phyloP scores from a whole-genome alignment of 106 monocot genomes.

The Iris macrosiphon region DNA sequence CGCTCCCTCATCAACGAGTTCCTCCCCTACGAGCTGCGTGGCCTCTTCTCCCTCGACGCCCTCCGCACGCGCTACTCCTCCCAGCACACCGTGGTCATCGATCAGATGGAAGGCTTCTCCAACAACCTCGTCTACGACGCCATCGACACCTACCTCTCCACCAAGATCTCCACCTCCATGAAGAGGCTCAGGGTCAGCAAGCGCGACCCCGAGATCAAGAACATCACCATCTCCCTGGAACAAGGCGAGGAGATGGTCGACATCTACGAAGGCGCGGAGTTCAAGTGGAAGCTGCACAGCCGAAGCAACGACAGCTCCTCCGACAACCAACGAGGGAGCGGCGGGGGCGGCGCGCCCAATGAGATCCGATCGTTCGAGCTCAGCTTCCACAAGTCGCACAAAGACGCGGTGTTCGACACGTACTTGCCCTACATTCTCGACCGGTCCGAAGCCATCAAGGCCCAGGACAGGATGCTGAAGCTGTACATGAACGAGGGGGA shows the following conservation, averaged over 20 bases:
- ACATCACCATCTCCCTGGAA: constrained; percentile 5
- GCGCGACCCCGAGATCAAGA: not conserved
- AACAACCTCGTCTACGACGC: constrained; percentile 26
- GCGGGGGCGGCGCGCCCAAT: not conserved
- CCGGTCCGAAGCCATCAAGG: not conserved
- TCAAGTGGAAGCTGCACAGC: constrained; percentile 15
- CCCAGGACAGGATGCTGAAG: constrained; percentile 7
- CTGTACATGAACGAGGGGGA: constrained; percentile 13
- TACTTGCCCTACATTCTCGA: constrained; percentile 24
- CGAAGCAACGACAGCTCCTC: not conserved
- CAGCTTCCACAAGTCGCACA: constrained; percentile 23
- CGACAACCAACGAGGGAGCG: not conserved
- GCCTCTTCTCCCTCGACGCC: constrained; percentile 6
- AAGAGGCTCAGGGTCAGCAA: constrained; percentile 20
- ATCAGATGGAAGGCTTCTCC: constrained; percentile 10
- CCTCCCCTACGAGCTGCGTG: constrained; percentile 20
- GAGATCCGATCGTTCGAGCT: constrained; percentile 15
- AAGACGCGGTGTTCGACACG: not conserved
- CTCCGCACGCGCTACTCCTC: constrained; percentile 10
- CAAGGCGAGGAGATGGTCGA: constrained; percentile 18
- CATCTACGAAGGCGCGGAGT: constrained; percentile 23
- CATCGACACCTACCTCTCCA: constrained; percentile 12
- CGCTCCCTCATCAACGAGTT: constrained; percentile 21
- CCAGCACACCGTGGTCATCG: constrained; percentile 20
- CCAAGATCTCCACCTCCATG: constrained; percentile 9